Evolutionary conservation across 306 rosid species (phyloP).

Genomic region (Prosopis cineraria): DNA sequence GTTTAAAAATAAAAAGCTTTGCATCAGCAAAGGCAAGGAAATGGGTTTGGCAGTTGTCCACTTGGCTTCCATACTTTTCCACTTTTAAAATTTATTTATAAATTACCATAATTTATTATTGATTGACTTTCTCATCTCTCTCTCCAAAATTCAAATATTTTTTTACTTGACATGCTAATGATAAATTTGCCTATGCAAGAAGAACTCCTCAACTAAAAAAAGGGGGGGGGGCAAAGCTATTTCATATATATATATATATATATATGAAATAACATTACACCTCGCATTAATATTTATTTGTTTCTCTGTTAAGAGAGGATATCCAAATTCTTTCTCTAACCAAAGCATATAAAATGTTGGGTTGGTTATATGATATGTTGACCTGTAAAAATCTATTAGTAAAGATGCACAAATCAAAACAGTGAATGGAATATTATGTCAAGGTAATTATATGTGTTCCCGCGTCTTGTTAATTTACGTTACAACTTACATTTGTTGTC

Average conservation of each 20-base stretch:
- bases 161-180: background rate
- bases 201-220: too few relatives aligned
- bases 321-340: background rate
- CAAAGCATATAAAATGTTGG: background rate
- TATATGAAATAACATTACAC: background rate
- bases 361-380: background rate
- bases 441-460: too few relatives aligned
- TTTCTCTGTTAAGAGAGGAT: background rate
- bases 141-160: too few relatives aligned
- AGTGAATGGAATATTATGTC: background rate
- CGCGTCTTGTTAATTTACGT: background rate
- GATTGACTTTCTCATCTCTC: too few relatives aligned
- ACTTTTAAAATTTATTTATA: too few relatives aligned
- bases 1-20: too few relatives aligned
- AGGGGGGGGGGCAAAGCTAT: too few relatives aligned
- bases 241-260: too few relatives aligned
- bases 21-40: too few relatives aligned
- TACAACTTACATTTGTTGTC: background rate
- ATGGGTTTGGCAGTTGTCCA: too few relatives aligned
- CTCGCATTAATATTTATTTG: background rate
- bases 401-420: background rate
- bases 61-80: too few relatives aligned
- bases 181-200: background rate
- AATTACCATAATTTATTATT: too few relatives aligned
- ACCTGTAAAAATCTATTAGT: background rate